Base-by-base conservation (phyloP, 306 rosid genomes). In the Phaseolus lunatus region DNA sequence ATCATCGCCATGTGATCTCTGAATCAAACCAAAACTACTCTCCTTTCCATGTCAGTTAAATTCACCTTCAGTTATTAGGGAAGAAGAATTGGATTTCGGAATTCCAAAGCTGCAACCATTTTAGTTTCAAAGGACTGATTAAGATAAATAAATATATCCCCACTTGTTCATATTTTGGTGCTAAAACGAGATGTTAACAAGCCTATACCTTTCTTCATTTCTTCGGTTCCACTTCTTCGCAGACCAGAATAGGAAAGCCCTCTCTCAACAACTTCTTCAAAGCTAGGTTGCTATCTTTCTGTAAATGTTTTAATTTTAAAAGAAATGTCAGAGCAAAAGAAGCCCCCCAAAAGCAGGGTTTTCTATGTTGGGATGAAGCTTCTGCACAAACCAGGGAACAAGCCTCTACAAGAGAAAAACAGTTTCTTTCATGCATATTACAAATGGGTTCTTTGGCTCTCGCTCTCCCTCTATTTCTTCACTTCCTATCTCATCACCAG, bases 371-470 rank as follows among this genome's bases (percentile, higher is more conserved):
- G 73, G 69, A 96, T 96, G 99, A 96, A 88, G 85, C 88, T 96
- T 79, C 81, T 84, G 7, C 88, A 80, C 58, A 95, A 89, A 81
- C 81, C 88, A 67, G 86, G 83, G 15, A 43, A 43, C 39, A 86
- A 96, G 29, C 45, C 73, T 39, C 84, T 64, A 7, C 92, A 88
- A 68, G 93, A 92, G 20, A 86, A 86, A 58, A 58, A 70, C 82
- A 43, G 1, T 43, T 89, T 72, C 70, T 85, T 91, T 35, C 81
- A 76, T 72, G 84, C 56, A 73, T 85, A 90, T 35, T 90, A 81
- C 90, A 96, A 92, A 87, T 91, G 88, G 86, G 31, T 96, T 19
- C 90, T 96, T n/a, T 96, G 98, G 94, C 72, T 90, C n/a, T 91
- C 94, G 18, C 85, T 96, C 1, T 80, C 94, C 8, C 80, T 96